Evolutionary conservation across 2,329 filamentous ascomycete genomes (phyloP).

Genomic region (Aspergillus puulaauensis): DNA sequence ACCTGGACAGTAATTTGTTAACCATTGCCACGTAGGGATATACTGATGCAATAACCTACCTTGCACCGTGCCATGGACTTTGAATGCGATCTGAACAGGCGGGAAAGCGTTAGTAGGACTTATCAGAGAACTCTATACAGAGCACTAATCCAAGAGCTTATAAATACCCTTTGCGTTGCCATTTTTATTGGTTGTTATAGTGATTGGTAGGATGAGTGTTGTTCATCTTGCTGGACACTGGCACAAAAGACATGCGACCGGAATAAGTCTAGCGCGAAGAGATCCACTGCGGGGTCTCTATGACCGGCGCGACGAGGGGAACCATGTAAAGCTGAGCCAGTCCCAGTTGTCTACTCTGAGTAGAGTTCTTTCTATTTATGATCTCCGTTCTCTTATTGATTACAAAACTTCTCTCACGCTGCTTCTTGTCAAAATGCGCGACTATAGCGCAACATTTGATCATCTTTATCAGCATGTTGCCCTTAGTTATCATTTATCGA

Average conservation of each 20-base stretch:
- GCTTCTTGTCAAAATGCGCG: too few relatives aligned
- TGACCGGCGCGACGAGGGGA: neutral
- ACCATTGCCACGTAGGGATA: neutral
- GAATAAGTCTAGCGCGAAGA: neutral
- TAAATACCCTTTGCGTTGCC: constrained; percentile 21
- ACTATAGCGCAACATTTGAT: too few relatives aligned
- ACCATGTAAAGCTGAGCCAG: neutral
- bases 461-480: neutral
- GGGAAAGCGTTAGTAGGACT: constrained; percentile 7
- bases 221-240: neutral
- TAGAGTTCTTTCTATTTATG: too few relatives aligned
- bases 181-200: constrained; percentile 11
- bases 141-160: too few relatives aligned
- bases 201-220: neutral
- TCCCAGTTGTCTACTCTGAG: too few relatives aligned
- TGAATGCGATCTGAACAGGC: constrained; percentile 36
- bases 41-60: constrained; percentile 45
- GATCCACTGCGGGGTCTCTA: neutral
- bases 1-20: constrained; percentile 20
- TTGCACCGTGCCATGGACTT: constrained; percentile 68
- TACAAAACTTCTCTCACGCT: too few relatives aligned
- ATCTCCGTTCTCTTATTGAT: too few relatives aligned
- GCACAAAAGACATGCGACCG: neutral
- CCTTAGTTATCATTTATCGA: neutral
- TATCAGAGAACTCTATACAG: too few relatives aligned